These are phyloP conservation scores for Prunus padus DNA, from an alignment of 306 rosid genomes.

Conservation along the genomic window DNA sequence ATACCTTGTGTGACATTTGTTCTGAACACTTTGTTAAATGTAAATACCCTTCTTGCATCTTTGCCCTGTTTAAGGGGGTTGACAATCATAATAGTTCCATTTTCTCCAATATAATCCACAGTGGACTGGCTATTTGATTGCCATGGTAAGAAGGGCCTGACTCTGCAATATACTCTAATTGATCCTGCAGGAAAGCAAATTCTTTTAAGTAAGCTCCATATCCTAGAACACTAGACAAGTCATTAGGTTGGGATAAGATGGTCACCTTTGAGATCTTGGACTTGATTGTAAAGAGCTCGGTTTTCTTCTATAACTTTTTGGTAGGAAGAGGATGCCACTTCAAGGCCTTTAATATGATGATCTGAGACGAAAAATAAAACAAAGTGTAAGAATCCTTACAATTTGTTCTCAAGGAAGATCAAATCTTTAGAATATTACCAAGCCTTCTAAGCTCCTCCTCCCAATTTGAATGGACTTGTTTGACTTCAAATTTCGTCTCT, in stretches of 20 bases:
- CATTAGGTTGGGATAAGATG: slow-evolving; percentile 6
- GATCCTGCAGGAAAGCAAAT: slow-evolving; percentile 55
- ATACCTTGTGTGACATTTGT: slow-evolving; percentile 92
- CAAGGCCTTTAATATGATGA: slow-evolving; percentile 68
- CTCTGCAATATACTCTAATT: slow-evolving; percentile 93
- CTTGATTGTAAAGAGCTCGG: slow-evolving; percentile 84
- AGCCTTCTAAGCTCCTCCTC: slow-evolving; percentile 67
- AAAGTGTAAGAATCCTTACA: slow-evolving; percentile 13
- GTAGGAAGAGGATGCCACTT: slow-evolving; percentile 77
- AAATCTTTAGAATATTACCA: slow-evolving; percentile 44
- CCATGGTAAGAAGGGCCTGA: slow-evolving; percentile 77
- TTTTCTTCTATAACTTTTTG: slow-evolving; percentile 85
- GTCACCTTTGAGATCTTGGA: slow-evolving; percentile 91
- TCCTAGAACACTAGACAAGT: background rate
- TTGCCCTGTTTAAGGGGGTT: slow-evolving; percentile 89
- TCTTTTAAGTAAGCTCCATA: slow-evolving; percentile 8
- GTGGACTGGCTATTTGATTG: slow-evolving; percentile 70
- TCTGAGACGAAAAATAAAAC: slow-evolving; percentile 34
- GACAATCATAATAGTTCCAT: slow-evolving; percentile 87
- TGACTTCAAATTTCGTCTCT: slow-evolving; percentile 57
- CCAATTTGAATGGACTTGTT: slow-evolving; percentile 62
- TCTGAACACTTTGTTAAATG: slow-evolving; percentile 85
- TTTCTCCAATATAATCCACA: slow-evolving; percentile 89
- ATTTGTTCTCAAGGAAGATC: slow-evolving; percentile 19
- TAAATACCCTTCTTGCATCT: slow-evolving; percentile 81